These are phyloP conservation scores for Glebionis coronaria DNA, from an alignment of 129 eudicot species.

Conservation along the genomic window DNA sequence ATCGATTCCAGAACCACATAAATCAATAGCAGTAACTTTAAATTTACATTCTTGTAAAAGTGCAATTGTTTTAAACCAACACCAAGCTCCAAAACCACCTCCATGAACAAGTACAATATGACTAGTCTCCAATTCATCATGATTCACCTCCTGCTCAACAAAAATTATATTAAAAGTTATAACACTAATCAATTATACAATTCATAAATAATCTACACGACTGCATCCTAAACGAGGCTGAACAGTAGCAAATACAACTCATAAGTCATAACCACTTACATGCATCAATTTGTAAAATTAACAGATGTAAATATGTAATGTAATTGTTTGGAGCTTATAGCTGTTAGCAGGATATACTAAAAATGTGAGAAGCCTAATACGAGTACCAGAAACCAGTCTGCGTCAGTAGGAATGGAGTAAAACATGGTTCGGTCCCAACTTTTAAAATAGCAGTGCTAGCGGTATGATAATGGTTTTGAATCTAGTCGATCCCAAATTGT, in stretches of 20 bases:
- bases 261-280: background rate
- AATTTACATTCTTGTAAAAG: constrained; percentile 68
- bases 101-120: constrained; percentile 98
- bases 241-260: background rate
- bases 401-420: no score
- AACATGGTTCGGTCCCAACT: no score
- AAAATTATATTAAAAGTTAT: background rate
- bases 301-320: background rate
- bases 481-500: no score
- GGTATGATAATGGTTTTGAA: no score
- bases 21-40: background rate
- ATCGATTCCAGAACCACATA: background rate
- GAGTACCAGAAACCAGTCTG: no score
- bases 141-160: constrained; percentile 62
- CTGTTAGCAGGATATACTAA: constrained; percentile 5
- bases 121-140: constrained; percentile 67
- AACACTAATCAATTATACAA: background rate
- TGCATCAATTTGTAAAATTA: background rate
- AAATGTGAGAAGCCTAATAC: no score
- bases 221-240: background rate
- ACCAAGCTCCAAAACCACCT: constrained; percentile 99
- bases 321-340: background rate
- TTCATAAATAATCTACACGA: background rate
- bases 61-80: constrained; percentile 97
- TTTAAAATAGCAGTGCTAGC: no score